Base-by-base conservation (phyloP, 116 monocot species). In the Zostera marina region DNA sequence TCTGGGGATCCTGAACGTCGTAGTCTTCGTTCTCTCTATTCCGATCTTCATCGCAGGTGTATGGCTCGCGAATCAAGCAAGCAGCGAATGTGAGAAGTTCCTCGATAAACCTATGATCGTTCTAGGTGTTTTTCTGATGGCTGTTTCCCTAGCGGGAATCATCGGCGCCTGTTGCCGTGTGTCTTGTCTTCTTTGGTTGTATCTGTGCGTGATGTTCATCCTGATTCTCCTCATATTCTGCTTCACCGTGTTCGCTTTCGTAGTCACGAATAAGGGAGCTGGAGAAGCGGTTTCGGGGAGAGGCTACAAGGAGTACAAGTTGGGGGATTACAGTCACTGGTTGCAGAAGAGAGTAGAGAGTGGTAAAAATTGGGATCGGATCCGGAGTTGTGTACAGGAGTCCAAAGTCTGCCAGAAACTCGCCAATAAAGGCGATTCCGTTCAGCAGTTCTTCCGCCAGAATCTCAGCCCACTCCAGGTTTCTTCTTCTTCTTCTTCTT, bases 271-370 rank as follows among this genome's bases (percentile, higher is more conserved):
- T 59, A 93, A 81, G 66, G 93, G 93, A 3, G 93, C 93, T 2
- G 93, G 93, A 7, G 71, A 93, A 68, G 74, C 71, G 22, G 93
- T 81, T 21, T 81, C 81, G 7, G 75, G 63, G 8, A 62, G 79
- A 19, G 93, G 93, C 16, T 87, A 68, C 63, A 93, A 81, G 70
- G 92, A 93, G 87, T 93, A 93, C 63, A 61, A 59, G 38, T 71
- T 93, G 6, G 93, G 93, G 6, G 93, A 93, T 23, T 93, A 93
- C 71, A 81, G 81, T 14, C 72, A 77, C 52, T 93, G 93, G 93
- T 61, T 93, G 47, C 87, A 88, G 75, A 88, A 84, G 67, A 69
- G 88, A 68, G 79, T 87, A 2, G 58, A 73, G 5, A 65, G 53
- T 24, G 21, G 23, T 24, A 70, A 72, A 54, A 87, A 93, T 60